Base-by-base conservation (phyloP, 1,284 basidiomycete genomes). In the Microstroma glucosiphilum region DNA sequence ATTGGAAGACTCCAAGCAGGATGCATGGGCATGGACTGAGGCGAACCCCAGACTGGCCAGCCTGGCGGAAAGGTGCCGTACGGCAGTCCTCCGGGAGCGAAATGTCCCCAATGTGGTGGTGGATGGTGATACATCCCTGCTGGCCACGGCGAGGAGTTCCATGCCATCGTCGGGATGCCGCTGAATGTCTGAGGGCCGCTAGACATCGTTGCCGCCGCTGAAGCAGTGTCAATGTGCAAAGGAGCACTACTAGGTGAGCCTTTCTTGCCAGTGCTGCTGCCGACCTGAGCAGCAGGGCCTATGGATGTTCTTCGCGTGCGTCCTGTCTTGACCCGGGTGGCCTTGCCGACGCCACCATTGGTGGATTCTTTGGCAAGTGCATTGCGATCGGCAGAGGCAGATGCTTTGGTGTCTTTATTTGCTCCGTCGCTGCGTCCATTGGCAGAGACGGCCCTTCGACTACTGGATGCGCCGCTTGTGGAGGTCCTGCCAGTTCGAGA, bases 61-160 rank as follows among this genome's bases (percentile, higher is more conserved):
- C 43, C 43, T 17, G 15, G 43, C 43, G 43, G 15, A 21, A 21
- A 21, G 15, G 43, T 21, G 21, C 43, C 43, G 21, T 48, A 21
- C 15, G 51, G 51, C 6, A 13, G 51, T 26, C 21, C 19, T 21
- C 51, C 51, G 26, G 51, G 51, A 54, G 51, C 51, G 21, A 54
- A 54, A 21, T 21, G 51, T 21, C 17, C 17, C 43, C 43, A 54
- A 8, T 21, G 21, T 19, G 15, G 21, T 48, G 46, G 23, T n/a
- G 46, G 46, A 12, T n/a, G n/a, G 23, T 48, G 46, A 12, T n/a
- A 23, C 46, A n/a, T n/a, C n/a, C n/a, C 51, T 6, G 51, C 51
- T 23, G n/a, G 25, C 51, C 25, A 54, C 6, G 21, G 51, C 17
- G 17, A n/a, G 43, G 43, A 17, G 21, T 17, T 48, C 43, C 43